A percentile compares a stretch with the other conserved stretches of the same genome.
Conservation (phyloP, 2,329 filamentous ascomycete species). For the Aspergillus cejpii region DNA sequence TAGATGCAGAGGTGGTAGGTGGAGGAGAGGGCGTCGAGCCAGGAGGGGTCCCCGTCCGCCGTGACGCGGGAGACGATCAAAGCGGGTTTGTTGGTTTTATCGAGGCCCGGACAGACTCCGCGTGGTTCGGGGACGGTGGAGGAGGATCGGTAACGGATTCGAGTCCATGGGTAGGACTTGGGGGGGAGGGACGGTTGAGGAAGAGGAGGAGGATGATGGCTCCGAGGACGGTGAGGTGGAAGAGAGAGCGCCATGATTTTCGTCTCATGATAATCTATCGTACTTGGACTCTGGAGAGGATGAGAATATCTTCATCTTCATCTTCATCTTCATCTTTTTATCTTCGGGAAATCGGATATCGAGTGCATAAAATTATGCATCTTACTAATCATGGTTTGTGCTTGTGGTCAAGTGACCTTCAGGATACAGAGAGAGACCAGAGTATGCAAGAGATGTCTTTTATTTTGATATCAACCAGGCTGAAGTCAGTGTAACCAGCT, state of each 20-base stretch:
- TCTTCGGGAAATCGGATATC: too few species aligned
- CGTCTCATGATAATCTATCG: conserved; percentile 34
- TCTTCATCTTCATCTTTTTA: too few species aligned
- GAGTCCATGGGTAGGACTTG: conserved; percentile 40
- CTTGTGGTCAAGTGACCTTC: too few species aligned
- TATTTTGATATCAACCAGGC: too few species aligned
- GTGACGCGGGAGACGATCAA: conserved; percentile 41
- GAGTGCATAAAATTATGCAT: too few species aligned
- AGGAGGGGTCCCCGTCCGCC: conserved; percentile 39
- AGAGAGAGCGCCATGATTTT: conserved; percentile 30
- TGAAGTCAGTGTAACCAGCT: too few species aligned
- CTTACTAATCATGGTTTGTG: too few species aligned
- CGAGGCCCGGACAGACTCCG: conserved; percentile 42
- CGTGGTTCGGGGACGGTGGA: conserved; percentile 33
- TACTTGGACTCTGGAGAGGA: too few species aligned
- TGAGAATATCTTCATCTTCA: too few species aligned
- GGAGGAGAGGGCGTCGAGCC: conserved; percentile 36
- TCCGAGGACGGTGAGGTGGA: conserved; percentile 34
- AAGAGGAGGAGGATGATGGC: conserved; percentile 35
- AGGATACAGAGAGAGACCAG: too few species aligned
- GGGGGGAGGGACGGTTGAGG: conserved; percentile 30
- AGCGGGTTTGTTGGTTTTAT: conserved; percentile 37
- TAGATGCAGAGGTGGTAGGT: conserved; percentile 46
- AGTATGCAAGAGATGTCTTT: too few species aligned
- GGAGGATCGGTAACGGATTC: conserved; percentile 39